Evolutionary conservation across 2,329 filamentous ascomycete genomes (phyloP), one percentile per base, ranked within the genome.

Genomic region (Sarocladiaceae sp.): DNA sequence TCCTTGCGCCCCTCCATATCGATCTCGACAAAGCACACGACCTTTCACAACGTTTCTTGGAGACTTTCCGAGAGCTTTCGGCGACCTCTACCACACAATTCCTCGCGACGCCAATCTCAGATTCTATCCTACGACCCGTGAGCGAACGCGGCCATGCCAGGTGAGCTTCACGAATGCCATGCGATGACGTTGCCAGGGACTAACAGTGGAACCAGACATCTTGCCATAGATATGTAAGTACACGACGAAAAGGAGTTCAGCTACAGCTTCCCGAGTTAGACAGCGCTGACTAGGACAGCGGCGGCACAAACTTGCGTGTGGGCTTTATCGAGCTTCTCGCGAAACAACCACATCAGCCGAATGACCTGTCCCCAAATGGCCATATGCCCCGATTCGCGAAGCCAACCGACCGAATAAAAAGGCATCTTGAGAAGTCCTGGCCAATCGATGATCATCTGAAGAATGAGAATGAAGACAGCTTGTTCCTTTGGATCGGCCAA

Each of bases 401-500:
- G 52, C 37, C 60, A 44, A 54, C 61, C n/a, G 36, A 62, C 20
- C 76, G 76, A 39, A 72, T 87, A 28, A 74, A 74, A 31, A 75
- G 84, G 44, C 78, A 80, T 4, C 69, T 89, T 52, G 88, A 91
- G 64, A 84, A 77, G 57, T 81, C 80, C 51, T 91, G 87, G 87
- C 81, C 86, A 7, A 92, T 92, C 59, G 79, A 79, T 46, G 82
- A 90, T 37, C 80, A 86, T 52, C 69, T 91, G 56, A 90, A 90
- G 63, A 82, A 80, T 65, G 83, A 90, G 58, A 85, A 91, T 56
- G 82, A 86, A 1, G 83, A 90, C 53, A 83, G 84, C 53, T 72
- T 93, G 2, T 94, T 94, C 65, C 70, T 77, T n/a, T 94, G 88
- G 88, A 89, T 94, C 58, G 89, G 88, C 23, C 74, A 80, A 59